Percentiles rank a stretch among this genome's conserved stretches.
phyloP scores from a whole-genome alignment of 2,329 filamentous ascomycete species.

The Colletotrichum kahawae region DNA sequence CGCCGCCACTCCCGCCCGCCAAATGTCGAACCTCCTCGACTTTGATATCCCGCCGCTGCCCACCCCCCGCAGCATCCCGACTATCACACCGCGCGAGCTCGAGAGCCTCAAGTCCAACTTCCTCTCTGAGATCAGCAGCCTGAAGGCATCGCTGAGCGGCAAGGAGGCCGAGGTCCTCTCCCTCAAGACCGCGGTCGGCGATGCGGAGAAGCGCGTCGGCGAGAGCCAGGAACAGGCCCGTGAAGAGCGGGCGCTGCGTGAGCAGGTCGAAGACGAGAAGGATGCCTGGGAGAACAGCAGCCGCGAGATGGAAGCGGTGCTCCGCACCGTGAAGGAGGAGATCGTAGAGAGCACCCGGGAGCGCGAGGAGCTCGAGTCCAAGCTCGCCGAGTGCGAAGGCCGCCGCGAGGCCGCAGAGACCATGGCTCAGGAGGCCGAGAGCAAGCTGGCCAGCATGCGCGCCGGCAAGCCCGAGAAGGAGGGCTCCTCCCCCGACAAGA shows the following conservation, averaged over 20 bases:
- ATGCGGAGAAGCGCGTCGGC: slow-evolving; percentile 91
- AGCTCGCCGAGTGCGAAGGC: slow-evolving; percentile 79
- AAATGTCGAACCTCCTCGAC: slow-evolving; percentile 76
- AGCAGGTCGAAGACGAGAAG: slow-evolving; percentile 76
- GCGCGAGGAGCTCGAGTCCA: slow-evolving; percentile 76
- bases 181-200: slow-evolving; percentile 83
- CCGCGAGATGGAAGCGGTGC: slow-evolving; percentile 82
- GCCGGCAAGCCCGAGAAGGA: slow-evolving; percentile 57
- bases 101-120: slow-evolving; percentile 92
- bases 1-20: slow-evolving; percentile 52
- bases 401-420: slow-evolving; percentile 76
- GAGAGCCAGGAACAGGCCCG: slow-evolving; percentile 83
- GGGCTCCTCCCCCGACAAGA: slow-evolving; percentile 45
- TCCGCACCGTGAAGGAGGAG: slow-evolving; percentile 83
- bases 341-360: slow-evolving; percentile 78
- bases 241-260: slow-evolving; percentile 74
- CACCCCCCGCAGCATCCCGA: slow-evolving; percentile 89
- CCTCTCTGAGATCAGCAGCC: slow-evolving; percentile 90
- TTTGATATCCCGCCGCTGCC: slow-evolving; percentile 94
- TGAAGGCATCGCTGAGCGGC: slow-evolving; percentile 88
- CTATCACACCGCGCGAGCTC: slow-evolving; percentile 88
- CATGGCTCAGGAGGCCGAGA: slow-evolving; percentile 78
- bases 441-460: slow-evolving; percentile 75
- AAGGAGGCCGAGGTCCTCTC: slow-evolving; percentile 91
- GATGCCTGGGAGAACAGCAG: slow-evolving; percentile 84